These are phyloP conservation scores for Salvia hispanica DNA, from an alignment of 257 asterid genomes.

Conservation along the genomic window DNA sequence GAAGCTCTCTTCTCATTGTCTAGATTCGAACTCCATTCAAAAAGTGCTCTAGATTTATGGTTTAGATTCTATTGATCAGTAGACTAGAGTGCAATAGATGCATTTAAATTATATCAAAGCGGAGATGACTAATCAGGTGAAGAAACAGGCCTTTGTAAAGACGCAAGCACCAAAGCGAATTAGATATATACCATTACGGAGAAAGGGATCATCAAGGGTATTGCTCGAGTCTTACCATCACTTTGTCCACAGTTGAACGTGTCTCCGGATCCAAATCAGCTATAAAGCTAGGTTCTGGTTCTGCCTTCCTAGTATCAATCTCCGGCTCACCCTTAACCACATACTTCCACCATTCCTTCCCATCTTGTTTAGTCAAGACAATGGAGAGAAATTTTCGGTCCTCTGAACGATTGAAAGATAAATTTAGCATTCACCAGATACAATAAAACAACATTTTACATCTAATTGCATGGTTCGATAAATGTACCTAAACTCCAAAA, in stretches of 20 bases:
- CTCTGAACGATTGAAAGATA: slow-evolving; percentile 45
- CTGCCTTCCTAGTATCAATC: slow-evolving; percentile 80
- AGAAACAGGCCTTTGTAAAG: not conserved
- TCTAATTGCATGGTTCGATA: not conserved
- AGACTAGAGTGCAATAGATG: not conserved
- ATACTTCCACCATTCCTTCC: slow-evolving; percentile 96
- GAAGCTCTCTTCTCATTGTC: not conserved
- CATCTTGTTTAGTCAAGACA: slow-evolving; percentile 82
- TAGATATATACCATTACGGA: not conserved
- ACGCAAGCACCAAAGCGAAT: not conserved
- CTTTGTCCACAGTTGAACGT: slow-evolving; percentile 79
- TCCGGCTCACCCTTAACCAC: slow-evolving; percentile 89
- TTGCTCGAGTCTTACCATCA: slow-evolving; percentile 60
- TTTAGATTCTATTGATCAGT: not conserved
- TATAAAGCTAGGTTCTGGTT: slow-evolving; percentile 77
- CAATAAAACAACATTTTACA: not conserved
- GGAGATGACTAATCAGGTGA: not conserved
- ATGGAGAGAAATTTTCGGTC: slow-evolving; percentile 72
- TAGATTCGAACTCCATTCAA: not conserved
- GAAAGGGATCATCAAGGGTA: not conserved
- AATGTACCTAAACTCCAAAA: slow-evolving; percentile 82
- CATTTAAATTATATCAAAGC: not conserved
- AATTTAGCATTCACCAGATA: not conserved
- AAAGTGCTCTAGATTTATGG: not conserved
- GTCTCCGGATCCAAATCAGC: slow-evolving; percentile 87